Conservation (phyloP, 2,329 filamentous ascomycete genomes). For the Aspergillus brunneoviolaceus region DNA sequence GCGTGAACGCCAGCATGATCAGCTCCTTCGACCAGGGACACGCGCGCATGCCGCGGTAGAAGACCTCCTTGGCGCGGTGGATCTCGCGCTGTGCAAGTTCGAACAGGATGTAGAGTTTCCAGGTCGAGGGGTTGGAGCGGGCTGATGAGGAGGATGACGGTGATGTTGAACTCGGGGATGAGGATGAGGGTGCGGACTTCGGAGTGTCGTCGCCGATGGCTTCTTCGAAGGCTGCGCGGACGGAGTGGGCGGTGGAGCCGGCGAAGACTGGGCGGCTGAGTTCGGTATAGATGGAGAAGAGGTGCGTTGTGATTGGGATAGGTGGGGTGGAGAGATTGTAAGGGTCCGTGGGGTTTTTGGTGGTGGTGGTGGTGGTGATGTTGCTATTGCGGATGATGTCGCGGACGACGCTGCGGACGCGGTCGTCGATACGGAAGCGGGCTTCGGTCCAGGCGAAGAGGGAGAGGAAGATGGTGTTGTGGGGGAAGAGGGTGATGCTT, state of each 20-base stretch:
- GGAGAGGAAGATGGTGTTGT: constrained; percentile 72
- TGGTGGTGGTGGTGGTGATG: constrained; percentile 14
- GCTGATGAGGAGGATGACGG: constrained; percentile 19
- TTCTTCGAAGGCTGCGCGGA: constrained; percentile 56
- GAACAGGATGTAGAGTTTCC: constrained; percentile 55
- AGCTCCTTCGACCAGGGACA: constrained; percentile 66
- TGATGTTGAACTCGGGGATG: constrained; percentile 32
- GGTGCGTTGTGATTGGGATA: constrained; percentile 48
- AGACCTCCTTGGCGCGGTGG: constrained; percentile 50
- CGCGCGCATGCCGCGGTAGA: constrained; percentile 55
- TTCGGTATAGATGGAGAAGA: constrained; percentile 59
- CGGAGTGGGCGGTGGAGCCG: constrained; percentile 52
- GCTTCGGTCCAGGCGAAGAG: constrained; percentile 73
- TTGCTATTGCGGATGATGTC: constrained; percentile 27
- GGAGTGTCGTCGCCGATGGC: constrained; percentile 42
- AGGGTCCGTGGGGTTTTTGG: constrained; percentile 35
- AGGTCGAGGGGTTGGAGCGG: constrained; percentile 46
- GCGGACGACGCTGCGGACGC: constrained; percentile 66
- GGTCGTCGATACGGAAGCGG: constrained; percentile 71
- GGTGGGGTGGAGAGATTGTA: constrained; percentile 20
- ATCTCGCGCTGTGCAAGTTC: constrained; percentile 44
- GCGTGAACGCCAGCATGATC: constrained; percentile 57
- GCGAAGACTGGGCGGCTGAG: constrained; percentile 45
- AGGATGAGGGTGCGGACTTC: background rate
- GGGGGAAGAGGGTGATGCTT: constrained; percentile 66